Evolutionary conservation across 1,284 basidiomycete species (phyloP).

Genomic region (Sanguinoderma infundibulare): DNA sequence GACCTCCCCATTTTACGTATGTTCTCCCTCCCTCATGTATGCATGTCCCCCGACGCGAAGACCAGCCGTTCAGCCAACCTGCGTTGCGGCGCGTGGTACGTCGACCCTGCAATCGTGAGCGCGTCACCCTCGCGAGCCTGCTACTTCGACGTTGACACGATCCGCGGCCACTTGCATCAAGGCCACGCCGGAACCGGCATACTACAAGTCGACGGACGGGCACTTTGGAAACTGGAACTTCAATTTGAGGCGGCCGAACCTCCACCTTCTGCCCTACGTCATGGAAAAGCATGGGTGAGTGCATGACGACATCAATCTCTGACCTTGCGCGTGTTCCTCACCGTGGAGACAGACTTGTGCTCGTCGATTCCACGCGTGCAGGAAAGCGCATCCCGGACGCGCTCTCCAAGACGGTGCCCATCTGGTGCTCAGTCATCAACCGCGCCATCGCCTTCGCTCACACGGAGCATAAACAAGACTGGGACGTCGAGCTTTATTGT

Average conservation of each 20-base stretch:
- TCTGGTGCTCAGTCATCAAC: constrained; percentile 96
- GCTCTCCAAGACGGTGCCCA: constrained; percentile 91
- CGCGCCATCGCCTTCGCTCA: constrained; percentile 51
- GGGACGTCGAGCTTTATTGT: constrained; percentile 66
- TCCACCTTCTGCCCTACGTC: constrained; percentile 76
- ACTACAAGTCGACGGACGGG: constrained; percentile 98
- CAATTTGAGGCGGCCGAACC: constrained; percentile 85
- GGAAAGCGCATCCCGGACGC: constrained; percentile 97
- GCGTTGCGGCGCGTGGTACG: constrained; percentile 95
- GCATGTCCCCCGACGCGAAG: background rate
- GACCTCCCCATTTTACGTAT: constrained; percentile 68
- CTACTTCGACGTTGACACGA: background rate
- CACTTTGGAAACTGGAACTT: constrained; percentile 90
- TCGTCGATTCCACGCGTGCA: constrained; percentile 93
- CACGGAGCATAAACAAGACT: constrained; percentile 36
- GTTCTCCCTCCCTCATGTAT: constrained; percentile 30
- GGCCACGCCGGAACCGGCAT: constrained; percentile 50
- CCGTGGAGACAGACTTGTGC: constrained; percentile 53
- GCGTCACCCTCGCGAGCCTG: background rate
- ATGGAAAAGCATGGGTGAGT: constrained; percentile 62
- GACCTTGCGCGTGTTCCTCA: constrained; percentile 34
- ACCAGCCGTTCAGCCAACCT: constrained; percentile 72
- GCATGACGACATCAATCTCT: background rate
- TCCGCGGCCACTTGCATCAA: background rate
- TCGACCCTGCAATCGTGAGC: constrained; percentile 68